These are phyloP conservation scores for Cynanchum wilfordii DNA, from an alignment of 257 asterid species.

Conservation along the genomic window DNA sequence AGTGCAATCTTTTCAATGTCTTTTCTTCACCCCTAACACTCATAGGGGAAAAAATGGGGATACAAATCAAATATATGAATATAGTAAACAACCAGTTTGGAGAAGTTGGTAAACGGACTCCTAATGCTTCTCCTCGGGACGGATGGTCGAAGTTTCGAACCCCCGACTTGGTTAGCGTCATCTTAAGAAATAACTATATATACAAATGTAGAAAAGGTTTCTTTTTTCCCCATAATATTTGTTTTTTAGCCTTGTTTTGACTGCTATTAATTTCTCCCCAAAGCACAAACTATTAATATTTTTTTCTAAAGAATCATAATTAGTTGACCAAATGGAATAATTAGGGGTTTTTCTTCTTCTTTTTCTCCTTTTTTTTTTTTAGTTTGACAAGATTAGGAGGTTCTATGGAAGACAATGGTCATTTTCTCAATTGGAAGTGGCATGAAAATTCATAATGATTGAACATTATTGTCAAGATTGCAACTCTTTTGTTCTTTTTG, in stretches of 20 bases:
- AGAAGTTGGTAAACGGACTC: too few species aligned
- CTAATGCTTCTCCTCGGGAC: too few species aligned
- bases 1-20: neutral
- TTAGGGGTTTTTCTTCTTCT: neutral
- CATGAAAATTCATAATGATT: constrained; percentile 13
- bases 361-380: too few species aligned
- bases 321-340: neutral
- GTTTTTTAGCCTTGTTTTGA: neutral
- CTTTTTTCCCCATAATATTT: too few species aligned
- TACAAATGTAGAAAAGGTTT: too few species aligned
- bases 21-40: neutral
- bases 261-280: neutral
- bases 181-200: neutral
- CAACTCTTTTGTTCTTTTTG: neutral
- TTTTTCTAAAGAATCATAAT: neutral
- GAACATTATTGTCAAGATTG: constrained; percentile 8
- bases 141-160: too few species aligned
- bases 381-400: constrained; percentile 6
- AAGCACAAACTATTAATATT: neutral
- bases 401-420: neutral
- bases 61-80: constrained; percentile 1
- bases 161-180: too few species aligned
- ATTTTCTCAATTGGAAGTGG: neutral
- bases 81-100: too few species aligned
- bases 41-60: too few species aligned